phyloP scores from a whole-genome alignment of 2,329 filamentous ascomycete genomes.

The Diaporthe ampelina region DNA sequence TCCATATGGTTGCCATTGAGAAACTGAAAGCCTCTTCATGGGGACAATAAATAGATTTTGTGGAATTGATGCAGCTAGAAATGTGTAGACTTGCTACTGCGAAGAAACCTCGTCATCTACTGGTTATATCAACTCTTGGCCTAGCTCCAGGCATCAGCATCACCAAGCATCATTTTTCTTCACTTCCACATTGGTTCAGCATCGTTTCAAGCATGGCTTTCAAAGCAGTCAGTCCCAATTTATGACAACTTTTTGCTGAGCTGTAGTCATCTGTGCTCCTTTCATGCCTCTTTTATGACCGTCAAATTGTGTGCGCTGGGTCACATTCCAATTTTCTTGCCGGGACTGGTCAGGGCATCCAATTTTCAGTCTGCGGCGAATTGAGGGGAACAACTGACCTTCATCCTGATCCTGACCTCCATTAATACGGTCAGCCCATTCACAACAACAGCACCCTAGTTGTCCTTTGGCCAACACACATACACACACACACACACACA shows the following conservation, averaged over 20 bases:
- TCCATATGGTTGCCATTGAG: not conserved
- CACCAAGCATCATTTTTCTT: no score
- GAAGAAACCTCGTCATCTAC: no score
- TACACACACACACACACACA: no score
- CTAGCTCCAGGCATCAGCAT: slow-evolving; percentile 5
- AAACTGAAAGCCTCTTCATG: not conserved
- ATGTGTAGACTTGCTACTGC: not conserved
- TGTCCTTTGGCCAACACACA: not conserved
- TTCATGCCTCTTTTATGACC: no score
- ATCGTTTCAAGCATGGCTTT: not conserved
- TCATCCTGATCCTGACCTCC: not conserved
- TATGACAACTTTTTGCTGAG: not conserved
- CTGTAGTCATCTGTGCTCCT: no score
- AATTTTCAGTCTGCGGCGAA: not conserved
- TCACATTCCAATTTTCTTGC: not conserved
- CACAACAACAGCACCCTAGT: not conserved
- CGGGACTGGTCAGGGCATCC: not conserved
- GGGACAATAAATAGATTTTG: not conserved
- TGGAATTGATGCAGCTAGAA: not conserved
- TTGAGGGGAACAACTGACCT: not conserved
- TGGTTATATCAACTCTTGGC: not conserved
- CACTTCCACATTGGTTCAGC: no score
- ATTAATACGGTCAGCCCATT: not conserved
- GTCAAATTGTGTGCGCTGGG: not conserved
- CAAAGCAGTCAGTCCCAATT: not conserved